phyloP scores from a whole-genome alignment of 306 rosid genomes.

The Pyrus pyrifolia region DNA sequence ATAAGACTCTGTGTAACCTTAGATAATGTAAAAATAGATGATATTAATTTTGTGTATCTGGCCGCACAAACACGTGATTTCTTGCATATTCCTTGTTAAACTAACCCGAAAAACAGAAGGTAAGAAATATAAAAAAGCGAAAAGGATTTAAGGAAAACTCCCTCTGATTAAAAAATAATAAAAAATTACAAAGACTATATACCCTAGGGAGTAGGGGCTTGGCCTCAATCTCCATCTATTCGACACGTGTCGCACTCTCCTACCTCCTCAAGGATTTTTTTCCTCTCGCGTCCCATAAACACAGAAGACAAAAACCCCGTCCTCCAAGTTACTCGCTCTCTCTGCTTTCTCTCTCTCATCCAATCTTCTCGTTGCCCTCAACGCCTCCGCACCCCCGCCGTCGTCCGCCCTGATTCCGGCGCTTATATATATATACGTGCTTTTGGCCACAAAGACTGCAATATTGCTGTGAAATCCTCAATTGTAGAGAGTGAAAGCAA shows the following conservation, averaged over 20 bases:
- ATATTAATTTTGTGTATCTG: too few species aligned
- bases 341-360: neutral
- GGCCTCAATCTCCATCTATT: slow-evolving; percentile 16
- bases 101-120: neutral
- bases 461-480: neutral
- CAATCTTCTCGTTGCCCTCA: neutral
- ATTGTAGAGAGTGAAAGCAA: neutral
- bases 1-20: too few species aligned
- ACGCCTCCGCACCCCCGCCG: neutral
- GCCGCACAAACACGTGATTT: neutral
- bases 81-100: neutral
- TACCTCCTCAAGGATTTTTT: slow-evolving; percentile 12
- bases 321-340: slow-evolving; percentile 11
- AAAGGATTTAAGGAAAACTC: too few species aligned
- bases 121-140: too few species aligned
- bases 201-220: slow-evolving; percentile 29
- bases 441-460: neutral
- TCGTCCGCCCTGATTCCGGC: neutral
- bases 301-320: neutral
- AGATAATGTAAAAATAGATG: neutral
- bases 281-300: neutral
- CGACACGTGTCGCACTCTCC: slow-evolving; percentile 41
- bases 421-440: neutral
- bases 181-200: neutral
- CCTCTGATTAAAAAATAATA: neutral